Evolutionary conservation across 495 filamentous ascomycete species (phyloP), one percentile per base, ranked within the genome.

Genomic region (Penicillium lividum): DNA sequence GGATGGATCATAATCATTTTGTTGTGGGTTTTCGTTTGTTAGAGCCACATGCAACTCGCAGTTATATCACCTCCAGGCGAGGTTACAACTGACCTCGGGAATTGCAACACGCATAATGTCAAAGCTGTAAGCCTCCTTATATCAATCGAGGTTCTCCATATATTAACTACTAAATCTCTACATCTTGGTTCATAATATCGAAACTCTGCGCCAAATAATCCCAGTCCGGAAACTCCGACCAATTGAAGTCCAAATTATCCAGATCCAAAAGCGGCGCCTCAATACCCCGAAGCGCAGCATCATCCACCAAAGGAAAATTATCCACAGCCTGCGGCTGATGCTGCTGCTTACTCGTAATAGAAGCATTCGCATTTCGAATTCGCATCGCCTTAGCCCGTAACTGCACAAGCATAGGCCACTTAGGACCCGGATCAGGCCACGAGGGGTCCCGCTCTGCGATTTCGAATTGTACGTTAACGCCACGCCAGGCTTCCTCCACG

Each of bases 361-460:
- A 40, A 40, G 13, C 3, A 40, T 40, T 52, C 34, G 56, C 53
- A 55, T 61, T 60, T 4, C 68, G 57, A 22, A 62, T 60, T n/a
- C 47, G 27, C 38, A 57, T 33, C 27, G 71, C 71, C 56, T 71
- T 73, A 1, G 64, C 60, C 16, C 69, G 53, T 18, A 73, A 28
- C 52, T 62, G 62, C 4, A 33, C 45, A 7, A 70, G 33, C 18
- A 72, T 57, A 25, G 60, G 61, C 67, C 65, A 72, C 44, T 66
- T 69, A 1, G 57, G 53, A 4, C 61, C 61, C 1, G 57, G 61
- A 29, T 60, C 61, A 9, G 61, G 57, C 54, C 53, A 51, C 0
- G 50, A 57, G 5, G 61, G 57, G 30, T 64, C 54, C 5, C 40
- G 33, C 7, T 54, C 50, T 22, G 25, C 25, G 3, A 53, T 13